Conservation (phyloP, 768 basidiomycete species). For the Trametes maxima region DNA sequence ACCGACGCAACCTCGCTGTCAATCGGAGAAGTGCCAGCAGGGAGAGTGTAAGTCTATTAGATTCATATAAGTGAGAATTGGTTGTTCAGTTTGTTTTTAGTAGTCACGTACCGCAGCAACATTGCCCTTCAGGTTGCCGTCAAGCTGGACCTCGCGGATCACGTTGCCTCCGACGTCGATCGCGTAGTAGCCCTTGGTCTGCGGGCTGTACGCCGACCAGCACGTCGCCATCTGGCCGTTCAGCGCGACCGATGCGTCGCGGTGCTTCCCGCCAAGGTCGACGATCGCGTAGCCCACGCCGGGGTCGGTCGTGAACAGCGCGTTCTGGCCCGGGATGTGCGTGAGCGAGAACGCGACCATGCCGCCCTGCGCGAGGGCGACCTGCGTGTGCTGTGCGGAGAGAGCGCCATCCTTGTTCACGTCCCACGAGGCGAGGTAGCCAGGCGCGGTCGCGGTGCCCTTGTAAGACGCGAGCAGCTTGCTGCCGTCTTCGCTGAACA, state of each 20-base stretch:
- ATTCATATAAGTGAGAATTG: not conserved
- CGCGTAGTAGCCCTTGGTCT: constrained; percentile 35
- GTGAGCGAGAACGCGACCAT: constrained; percentile 51
- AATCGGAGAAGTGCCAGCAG: constrained; percentile 25
- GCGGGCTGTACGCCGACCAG: constrained; percentile 32
- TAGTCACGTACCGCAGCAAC: constrained; percentile 43
- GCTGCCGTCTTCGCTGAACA: constrained; percentile 48
- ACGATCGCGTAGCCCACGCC: constrained; percentile 34
- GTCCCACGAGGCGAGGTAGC: constrained; percentile 54
- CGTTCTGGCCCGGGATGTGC: constrained; percentile 31
- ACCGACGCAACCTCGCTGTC: constrained; percentile 34
- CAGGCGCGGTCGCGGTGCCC: constrained; percentile 47
- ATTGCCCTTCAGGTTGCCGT: constrained; percentile 44
- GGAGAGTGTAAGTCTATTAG: constrained; percentile 27
- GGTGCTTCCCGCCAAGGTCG: constrained; percentile 29
- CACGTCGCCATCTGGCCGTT: constrained; percentile 33
- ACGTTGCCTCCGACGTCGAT: constrained; percentile 30
- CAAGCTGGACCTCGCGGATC: constrained; percentile 48
- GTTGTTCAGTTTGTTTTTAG: too few species aligned
- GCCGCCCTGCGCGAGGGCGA: constrained; percentile 43
- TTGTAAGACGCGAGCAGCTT: constrained; percentile 51
- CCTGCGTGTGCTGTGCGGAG: constrained; percentile 40
- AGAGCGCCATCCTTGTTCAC: constrained; percentile 45
- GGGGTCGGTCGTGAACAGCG: constrained; percentile 32
- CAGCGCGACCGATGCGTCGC: constrained; percentile 21